phyloP scores from a whole-genome alignment of 2,329 filamentous ascomycete genomes.

The Orbilia ellipsospora region DNA sequence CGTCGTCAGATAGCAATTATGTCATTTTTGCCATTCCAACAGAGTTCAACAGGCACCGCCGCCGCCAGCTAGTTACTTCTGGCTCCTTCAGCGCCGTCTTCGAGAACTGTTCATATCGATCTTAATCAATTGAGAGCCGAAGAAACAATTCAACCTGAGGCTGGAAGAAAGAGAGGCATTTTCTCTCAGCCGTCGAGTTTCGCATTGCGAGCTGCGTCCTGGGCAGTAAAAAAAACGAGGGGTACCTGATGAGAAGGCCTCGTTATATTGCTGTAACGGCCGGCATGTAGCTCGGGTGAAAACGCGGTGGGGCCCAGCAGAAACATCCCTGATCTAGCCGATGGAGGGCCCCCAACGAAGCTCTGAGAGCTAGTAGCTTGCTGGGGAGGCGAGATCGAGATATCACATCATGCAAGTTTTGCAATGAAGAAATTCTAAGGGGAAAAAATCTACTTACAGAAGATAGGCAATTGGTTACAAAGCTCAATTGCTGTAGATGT shows the following conservation, averaged over 20 bases:
- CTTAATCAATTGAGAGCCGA: no score
- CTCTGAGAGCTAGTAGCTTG: constrained; percentile 6
- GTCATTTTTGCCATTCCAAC: constrained; percentile 4
- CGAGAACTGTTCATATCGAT: no score
- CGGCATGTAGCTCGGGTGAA: constrained; percentile 20
- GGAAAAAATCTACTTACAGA: neutral
- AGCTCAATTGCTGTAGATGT: neutral
- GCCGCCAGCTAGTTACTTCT: no score
- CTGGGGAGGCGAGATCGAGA: neutral
- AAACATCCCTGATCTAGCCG: constrained; percentile 40
- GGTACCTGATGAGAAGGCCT: neutral
- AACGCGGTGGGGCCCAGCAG: constrained; percentile 32
- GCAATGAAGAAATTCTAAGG: neutral
- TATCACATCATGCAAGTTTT: constrained; percentile 1
- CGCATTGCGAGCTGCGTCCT: neutral
- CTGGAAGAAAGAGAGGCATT: neutral
- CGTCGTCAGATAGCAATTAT: constrained; percentile 1
- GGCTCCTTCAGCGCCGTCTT: no score
- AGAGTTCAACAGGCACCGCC: neutral
- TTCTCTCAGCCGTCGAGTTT: neutral
- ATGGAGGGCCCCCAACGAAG: constrained; percentile 20
- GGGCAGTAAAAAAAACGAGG: neutral
- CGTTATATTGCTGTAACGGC: no score
- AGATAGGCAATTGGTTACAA: constrained; percentile 10
- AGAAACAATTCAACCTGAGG: neutral